These are phyloP conservation scores for Rutstroemia sp. DNA, from an alignment of 2,329 filamentous ascomycete species.

Conservation along the genomic window DNA sequence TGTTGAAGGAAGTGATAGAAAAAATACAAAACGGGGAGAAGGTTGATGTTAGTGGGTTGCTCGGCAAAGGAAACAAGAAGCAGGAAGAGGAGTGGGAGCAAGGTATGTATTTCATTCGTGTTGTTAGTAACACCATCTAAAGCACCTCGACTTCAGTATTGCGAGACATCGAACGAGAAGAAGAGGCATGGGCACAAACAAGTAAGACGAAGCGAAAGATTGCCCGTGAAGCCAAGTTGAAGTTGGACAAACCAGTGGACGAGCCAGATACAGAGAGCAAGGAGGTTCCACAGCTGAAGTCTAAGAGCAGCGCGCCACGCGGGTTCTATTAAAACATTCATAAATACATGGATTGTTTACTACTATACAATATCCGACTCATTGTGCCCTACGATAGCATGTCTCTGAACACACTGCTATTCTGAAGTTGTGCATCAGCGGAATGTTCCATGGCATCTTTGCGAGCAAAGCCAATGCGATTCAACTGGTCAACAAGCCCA, in stretches of 20 bases:
- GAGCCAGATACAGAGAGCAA: slow-evolving; percentile 6
- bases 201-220: slow-evolving; percentile 19
- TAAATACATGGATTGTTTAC: slow-evolving; percentile 3
- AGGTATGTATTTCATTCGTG: slow-evolving; percentile 40
- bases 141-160: slow-evolving; percentile 40
- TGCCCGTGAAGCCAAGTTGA: slow-evolving; percentile 1
- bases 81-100: slow-evolving; percentile 86
- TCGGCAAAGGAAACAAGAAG: slow-evolving; percentile 70
- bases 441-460: slow-evolving; percentile 26
- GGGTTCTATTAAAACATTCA: slow-evolving; percentile 25
- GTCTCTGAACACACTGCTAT: slow-evolving; percentile 44
- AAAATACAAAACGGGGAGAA: slow-evolving; percentile 64
- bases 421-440: slow-evolving; percentile 17
- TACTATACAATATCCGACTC: slow-evolving; percentile 16
- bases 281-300: slow-evolving; percentile 9
- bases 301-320: slow-evolving; percentile 20
- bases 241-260: too few species aligned
- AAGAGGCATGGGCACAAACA: slow-evolving; percentile 36
- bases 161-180: slow-evolving; percentile 58
- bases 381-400: slow-evolving; percentile 41
- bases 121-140: background rate
- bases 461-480: slow-evolving; percentile 18
- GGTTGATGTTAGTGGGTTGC: slow-evolving; percentile 74
- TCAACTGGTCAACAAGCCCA: slow-evolving; percentile 44
- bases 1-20: slow-evolving; percentile 69